phyloP scores from a whole-genome alignment of 176 grass and related monocot species.

The Aegilops speltoides region DNA sequence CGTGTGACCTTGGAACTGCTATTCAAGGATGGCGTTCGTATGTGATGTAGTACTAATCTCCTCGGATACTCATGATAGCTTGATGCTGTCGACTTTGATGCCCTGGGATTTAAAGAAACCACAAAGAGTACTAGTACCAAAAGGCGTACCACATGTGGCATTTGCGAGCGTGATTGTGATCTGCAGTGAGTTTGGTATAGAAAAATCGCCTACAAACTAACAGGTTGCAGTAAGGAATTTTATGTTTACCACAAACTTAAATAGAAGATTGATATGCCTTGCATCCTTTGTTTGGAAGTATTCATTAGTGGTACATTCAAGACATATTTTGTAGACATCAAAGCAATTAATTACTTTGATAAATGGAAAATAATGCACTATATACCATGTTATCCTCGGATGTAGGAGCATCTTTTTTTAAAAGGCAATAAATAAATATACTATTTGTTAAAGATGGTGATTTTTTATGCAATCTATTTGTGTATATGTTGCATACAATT shows the following conservation, averaged over 20 bases:
- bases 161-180: neutral
- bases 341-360: too few species aligned
- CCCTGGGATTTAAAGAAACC: neutral
- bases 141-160: neutral
- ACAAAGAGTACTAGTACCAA: neutral
- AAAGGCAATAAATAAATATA: too few species aligned
- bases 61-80: neutral
- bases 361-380: too few species aligned
- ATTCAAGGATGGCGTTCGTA: neutral
- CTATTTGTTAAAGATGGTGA: too few species aligned
- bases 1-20: neutral
- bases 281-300: neutral
- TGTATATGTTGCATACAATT: too few species aligned
- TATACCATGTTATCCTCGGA: too few species aligned
- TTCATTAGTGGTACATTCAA: neutral
- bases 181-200: neutral
- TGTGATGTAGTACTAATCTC: neutral
- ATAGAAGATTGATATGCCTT: neutral
- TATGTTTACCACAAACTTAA: neutral
- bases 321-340: neutral
- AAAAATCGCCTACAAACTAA: too few species aligned
- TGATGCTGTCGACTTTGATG: neutral
- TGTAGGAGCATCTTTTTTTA: too few species aligned
- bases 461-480: too few species aligned
- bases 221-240: neutral